These are phyloP conservation scores for Trichopus zeylanicus DNA, from an alignment of 116 monocot species.

Conservation along the genomic window DNA sequence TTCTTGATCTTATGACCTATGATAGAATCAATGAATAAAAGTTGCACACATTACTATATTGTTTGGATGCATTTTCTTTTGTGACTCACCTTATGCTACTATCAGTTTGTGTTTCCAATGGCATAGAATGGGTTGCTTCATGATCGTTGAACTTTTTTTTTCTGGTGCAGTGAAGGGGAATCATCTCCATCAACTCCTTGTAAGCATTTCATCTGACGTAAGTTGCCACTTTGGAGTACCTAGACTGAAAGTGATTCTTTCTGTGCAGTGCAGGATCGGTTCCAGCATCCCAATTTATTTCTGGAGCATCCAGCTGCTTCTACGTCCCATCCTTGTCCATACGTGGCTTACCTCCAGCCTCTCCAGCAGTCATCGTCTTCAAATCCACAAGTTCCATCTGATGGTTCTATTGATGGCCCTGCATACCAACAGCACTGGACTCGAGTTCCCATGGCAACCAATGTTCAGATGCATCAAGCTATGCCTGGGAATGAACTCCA, in stretches of 20 bases:
- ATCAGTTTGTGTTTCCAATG: background rate
- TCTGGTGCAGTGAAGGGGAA: constrained; percentile 49
- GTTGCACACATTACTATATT: too few relatives aligned
- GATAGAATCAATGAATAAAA: too few relatives aligned
- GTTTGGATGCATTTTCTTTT: too few relatives aligned
- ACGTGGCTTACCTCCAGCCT: constrained; percentile 42
- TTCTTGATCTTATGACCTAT: too few relatives aligned
- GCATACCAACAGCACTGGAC: constrained; percentile 44
- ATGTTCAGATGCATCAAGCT: constrained; percentile 21
- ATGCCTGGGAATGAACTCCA: constrained; percentile 30
- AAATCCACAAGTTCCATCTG: constrained; percentile 21
- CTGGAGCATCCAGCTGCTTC: constrained; percentile 36
- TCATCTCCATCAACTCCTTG: constrained; percentile 41
- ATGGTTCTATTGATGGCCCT: constrained; percentile 23
- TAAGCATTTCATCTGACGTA: constrained; percentile 26
- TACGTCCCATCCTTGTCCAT: constrained; percentile 39
- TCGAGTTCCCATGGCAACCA: constrained; percentile 13
- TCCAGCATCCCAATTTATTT: constrained; percentile 37
- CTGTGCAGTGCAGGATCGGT: constrained; percentile 56
- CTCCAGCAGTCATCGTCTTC: constrained; percentile 41
- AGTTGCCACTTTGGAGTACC: background rate
- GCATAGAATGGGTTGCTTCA: background rate
- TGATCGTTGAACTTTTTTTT: background rate
- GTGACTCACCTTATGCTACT: background rate
- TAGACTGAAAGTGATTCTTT: background rate